Evolutionary conservation across 306 rosid species (phyloP).

Genomic region (Lathyrus oleraceus): DNA sequence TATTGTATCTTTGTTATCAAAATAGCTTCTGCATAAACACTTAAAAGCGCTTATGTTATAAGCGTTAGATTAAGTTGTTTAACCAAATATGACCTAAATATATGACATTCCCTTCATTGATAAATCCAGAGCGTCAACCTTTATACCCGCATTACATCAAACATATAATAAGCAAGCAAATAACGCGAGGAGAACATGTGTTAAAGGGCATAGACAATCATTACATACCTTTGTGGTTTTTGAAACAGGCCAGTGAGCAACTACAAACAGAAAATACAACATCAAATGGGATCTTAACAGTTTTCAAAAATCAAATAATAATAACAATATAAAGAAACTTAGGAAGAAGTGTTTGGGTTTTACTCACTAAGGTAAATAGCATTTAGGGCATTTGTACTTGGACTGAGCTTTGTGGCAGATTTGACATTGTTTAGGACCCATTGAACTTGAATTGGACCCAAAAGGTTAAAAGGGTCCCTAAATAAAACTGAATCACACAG

Average conservation of each 20-base stretch:
- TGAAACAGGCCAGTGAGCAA: conserved; percentile 78
- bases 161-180: conserved; percentile 10
- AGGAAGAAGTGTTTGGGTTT: not conserved
- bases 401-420: conserved; percentile 69
- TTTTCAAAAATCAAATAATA: not conserved
- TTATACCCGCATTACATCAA: conserved; percentile 22
- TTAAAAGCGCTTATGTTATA: not conserved
- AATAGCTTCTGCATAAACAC: not conserved
- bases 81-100: not conserved
- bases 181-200: not conserved
- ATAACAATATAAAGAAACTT: not conserved
- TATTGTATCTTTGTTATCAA: not conserved
- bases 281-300: conserved; percentile 28
- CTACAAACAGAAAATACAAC: conserved; percentile 38
- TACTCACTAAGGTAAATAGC: conserved; percentile 69
- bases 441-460: conserved; percentile 14
- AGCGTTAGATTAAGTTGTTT: not conserved
- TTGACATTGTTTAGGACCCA: conserved; percentile 74
- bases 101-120: conserved; percentile 1
- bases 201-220: not conserved
- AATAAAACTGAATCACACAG: not conserved
- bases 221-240: conserved; percentile 77
- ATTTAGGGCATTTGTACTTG: conserved; percentile 83
- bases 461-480: not conserved
- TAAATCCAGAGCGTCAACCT: conserved; percentile 3